Percentiles rank a stretch among this genome's conserved stretches.
These are phyloP conservation scores for Suillus placidus DNA, from an alignment of 768 basidiomycete genomes.

Conservation along the genomic window DNA sequence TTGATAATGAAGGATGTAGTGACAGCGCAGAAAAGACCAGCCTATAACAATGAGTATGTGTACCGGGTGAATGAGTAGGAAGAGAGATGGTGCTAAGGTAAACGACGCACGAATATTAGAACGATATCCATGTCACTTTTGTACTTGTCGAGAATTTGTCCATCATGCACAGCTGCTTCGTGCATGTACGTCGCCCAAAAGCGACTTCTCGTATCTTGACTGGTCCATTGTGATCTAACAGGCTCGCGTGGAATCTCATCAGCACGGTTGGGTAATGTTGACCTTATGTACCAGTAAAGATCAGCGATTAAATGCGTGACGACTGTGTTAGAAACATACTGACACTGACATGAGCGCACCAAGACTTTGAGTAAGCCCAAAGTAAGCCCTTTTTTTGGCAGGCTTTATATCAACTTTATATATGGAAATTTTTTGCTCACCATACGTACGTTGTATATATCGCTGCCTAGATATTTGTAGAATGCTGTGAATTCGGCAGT, in stretches of 20 bases:
- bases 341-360: neutral
- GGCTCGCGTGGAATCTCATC: neutral
- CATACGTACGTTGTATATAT: neutral
- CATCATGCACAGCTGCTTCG: constrained; percentile 22
- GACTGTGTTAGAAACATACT: neutral
- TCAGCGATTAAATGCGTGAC: neutral
- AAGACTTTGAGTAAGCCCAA: too few species aligned
- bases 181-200: constrained; percentile 19
- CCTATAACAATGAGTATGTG: constrained; percentile 24
- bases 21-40: constrained; percentile 45
- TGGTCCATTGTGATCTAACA: neutral
- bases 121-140: constrained; percentile 24
- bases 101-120: constrained; percentile 23
- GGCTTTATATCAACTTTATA: too few species aligned
- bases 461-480: neutral
- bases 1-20: constrained; percentile 42
- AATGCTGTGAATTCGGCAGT: too few species aligned
- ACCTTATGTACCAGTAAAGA: neutral
- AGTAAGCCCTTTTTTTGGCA: neutral
- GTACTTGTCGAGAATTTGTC: constrained; percentile 21
- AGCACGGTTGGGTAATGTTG: neutral
- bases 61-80: neutral
- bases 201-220: constrained; percentile 5
- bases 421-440: neutral
- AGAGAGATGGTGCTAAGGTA: neutral